These are phyloP conservation scores for Iris pallida DNA, from an alignment of 116 monocot genomes.

Conservation along the genomic window DNA sequence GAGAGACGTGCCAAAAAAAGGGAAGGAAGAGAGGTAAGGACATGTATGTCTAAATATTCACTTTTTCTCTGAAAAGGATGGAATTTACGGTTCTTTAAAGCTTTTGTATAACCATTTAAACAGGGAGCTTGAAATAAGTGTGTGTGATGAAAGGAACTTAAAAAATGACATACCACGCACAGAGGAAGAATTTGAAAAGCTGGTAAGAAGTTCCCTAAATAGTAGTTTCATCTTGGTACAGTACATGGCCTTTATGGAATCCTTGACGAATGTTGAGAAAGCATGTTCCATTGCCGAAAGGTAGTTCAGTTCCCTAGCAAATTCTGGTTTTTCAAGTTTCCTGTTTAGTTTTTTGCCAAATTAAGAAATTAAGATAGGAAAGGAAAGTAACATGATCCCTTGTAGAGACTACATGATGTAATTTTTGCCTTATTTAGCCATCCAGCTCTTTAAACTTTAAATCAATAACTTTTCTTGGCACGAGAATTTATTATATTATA, in stretches of 20 bases:
- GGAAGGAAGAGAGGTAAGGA: constrained; percentile 72
- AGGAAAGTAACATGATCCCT: no score
- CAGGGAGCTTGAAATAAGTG: constrained; percentile 74
- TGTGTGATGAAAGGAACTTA: no score
- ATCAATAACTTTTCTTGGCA: no score
- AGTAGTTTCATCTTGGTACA: constrained; percentile 88
- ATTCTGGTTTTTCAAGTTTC: neutral
- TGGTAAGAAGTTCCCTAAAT: constrained; percentile 82
- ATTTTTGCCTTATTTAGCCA: no score
- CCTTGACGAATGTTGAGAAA: constrained; percentile 57
- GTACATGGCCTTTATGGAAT: constrained; percentile 81
- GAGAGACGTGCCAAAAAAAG: constrained; percentile 49
- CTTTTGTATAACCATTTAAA: constrained; percentile 5
- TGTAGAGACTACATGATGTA: no score
- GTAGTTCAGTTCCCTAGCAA: constrained; percentile 21
- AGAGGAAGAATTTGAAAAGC: no score
- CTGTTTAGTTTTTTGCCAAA: no score
- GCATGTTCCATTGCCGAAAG: constrained; percentile 88
- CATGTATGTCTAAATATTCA: neutral
- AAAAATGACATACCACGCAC: no score
- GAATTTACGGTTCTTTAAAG: neutral
- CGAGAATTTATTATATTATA: no score
- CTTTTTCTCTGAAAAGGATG: constrained; percentile 4
- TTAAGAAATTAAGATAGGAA: no score
- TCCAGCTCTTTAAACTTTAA: no score